Evolutionary conservation across 2,329 filamentous ascomycete species (phyloP), one percentile per base, ranked within the genome.

Genomic region (Amesomyces nigricolor): DNA sequence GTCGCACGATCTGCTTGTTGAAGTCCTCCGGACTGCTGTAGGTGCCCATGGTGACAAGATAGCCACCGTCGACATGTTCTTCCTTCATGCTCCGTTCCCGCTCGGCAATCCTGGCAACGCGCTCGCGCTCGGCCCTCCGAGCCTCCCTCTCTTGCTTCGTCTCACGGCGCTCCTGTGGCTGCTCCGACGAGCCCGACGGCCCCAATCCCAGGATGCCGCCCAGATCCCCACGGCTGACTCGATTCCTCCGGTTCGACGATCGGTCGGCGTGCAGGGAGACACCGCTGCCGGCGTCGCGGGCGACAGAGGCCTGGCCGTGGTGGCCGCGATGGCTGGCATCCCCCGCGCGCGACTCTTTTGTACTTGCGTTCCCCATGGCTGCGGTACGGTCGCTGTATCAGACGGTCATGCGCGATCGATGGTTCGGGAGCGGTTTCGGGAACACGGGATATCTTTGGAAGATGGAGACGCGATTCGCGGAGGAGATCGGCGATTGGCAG

Each of bases 21-120:
- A 92, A 99, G 72, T 99, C 94, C 72, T 99, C 94, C 0, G 84
- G 76, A 0, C 92, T 91, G 19, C 89, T 92, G 68, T 99, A 99
- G 48, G 91, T 89, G 37, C 94, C 94, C 67, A 96, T 82, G 0
- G 94, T 99, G 32, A 99, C 94, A 47, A 99, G 75, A 73, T 86
- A 99, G 19, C 94, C 94, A 17, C 94, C 94, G 71, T 99, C 94
- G 3, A 97, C 88, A 69, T 91, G 84, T 68, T 99, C 94, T 65
- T 96, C 91, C 61, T 79, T 85, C 74, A 97, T 84, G 67, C 94
- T 99, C 62, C 88, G 81, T 70, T 96, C 91, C 47, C 94, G 83
- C 70, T 99, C 94, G 69, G 90, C 90, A 43, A 87, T 73, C 56
- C 94, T 80, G 38, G 82, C 78, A 14, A 80, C 75, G 45, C 89